These are phyloP conservation scores for Talaromyces sp. DNA, from an alignment of 2,329 filamentous ascomycete genomes.

Conservation along the genomic window DNA sequence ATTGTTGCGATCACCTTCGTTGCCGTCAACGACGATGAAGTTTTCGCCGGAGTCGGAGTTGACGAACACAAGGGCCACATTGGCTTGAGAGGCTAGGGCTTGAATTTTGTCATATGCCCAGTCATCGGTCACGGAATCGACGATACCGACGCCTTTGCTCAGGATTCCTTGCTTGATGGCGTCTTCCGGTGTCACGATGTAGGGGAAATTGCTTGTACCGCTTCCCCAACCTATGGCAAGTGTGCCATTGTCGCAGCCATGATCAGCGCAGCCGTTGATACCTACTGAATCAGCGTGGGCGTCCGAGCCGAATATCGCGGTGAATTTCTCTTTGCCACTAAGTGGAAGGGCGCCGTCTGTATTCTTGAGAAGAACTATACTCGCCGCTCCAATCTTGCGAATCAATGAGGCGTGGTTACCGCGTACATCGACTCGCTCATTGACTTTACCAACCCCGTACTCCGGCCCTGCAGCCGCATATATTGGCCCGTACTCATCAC, in stretches of 20 bases:
- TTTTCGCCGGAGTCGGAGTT: constrained; percentile 85
- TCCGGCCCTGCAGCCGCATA: constrained; percentile 62
- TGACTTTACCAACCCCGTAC: constrained; percentile 62
- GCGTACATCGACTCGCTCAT: constrained; percentile 79
- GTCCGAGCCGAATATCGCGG: constrained; percentile 79
- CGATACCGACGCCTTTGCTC: constrained; percentile 64
- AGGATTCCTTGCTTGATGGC: constrained; percentile 66
- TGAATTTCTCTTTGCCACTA: constrained; percentile 64
- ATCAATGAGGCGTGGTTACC: constrained; percentile 69
- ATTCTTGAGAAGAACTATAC: constrained; percentile 89
- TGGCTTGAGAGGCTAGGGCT: constrained; percentile 49
- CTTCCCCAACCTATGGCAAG: constrained; percentile 64
- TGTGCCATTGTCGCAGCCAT: constrained; percentile 59
- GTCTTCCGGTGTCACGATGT: constrained; percentile 61
- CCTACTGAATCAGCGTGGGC: constrained; percentile 71
- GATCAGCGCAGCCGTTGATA: constrained; percentile 74
- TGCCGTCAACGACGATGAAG: constrained; percentile 77
- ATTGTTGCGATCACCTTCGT: constrained; percentile 86
- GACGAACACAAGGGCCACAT: constrained; percentile 72
- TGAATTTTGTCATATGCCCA: constrained; percentile 53
- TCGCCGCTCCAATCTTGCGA: constrained; percentile 72
- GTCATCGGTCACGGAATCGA: constrained; percentile 56
- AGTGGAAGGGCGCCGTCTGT: constrained; percentile 60
- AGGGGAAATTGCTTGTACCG: constrained; percentile 60
- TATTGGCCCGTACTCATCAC: constrained; percentile 67